Evolutionary conservation across 2,329 filamentous ascomycete genomes (phyloP), one percentile per base, ranked within the genome.

Genomic region (Fulvia fulva): DNA sequence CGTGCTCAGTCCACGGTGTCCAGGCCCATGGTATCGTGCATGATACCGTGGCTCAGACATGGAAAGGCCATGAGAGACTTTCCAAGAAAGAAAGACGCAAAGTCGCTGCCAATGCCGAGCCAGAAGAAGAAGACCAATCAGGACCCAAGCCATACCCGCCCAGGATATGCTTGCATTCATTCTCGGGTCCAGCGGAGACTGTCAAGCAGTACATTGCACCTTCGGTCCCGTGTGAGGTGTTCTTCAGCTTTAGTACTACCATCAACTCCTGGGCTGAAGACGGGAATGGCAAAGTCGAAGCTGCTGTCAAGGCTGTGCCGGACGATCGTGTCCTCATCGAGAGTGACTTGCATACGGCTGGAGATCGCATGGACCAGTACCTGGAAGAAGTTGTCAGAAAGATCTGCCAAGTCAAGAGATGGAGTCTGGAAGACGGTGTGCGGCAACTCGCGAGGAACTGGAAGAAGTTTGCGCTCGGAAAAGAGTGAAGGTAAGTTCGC

Each of bases 91-190:
- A 91, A 72, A 66, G 68, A 52, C 78, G 75, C 58, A 59, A 54
- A 55, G 45, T 56, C 9, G 56, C 67, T 53, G 59, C 56, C 25
- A 55, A 41, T 14, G 56, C 43, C 8, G 59, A 60, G 22, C 55
- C 43, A 0, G 64, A 67, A 14, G 56, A 47, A 6, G 37, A 49
- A 5, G 14, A 19, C 9, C 47, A 51, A 0, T 34, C 51, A 14
- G 56, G 43, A 5, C 66, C 78, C 1, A 85, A 81, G 59, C 87
- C 89, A 0, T 97, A 88, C 66, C 92, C 94, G 3, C 91, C 92
- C 0, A 80, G 92, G 8, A 87, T 97, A 70, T 99, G 94, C 70
- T 83, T 99, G 59, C 94, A 99, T 74, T 97, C 92, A 0, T 99
- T 91, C 74, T 95, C 89, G 50, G 93, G 91, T 0, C 83, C 87